phyloP scores from a whole-genome alignment of 495 filamentous ascomycete species.

The Aspergillus saccharolyticus region DNA sequence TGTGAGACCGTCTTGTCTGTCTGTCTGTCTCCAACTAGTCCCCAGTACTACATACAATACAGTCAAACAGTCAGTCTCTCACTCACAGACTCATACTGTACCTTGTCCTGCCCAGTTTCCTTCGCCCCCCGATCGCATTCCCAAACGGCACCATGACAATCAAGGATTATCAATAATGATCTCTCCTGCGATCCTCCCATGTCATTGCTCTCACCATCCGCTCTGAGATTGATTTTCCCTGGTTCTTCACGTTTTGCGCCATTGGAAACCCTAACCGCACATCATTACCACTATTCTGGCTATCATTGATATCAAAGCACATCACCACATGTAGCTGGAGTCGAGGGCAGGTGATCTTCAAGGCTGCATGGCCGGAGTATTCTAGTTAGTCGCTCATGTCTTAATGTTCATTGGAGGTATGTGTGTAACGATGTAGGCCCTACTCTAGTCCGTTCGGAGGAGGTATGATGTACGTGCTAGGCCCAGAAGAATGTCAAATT shows the following conservation, averaged over 20 bases:
- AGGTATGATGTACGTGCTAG: conserved; percentile 11
- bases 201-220: not conserved
- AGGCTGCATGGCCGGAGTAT: conserved; percentile 17
- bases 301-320: not conserved
- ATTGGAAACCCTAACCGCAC: not conserved
- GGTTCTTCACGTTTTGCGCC: conserved; percentile 2
- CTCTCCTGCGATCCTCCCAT: not conserved
- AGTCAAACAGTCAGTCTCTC: too few relatives aligned
- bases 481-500: conserved; percentile 8
- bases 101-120: conserved; percentile 1
- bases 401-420: conserved; percentile 11
- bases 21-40: not conserved
- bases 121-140: conserved; percentile 19
- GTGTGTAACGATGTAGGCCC: conserved; percentile 13
- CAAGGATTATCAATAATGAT: not conserved
- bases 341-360: conserved; percentile 16
- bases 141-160: conserved; percentile 5
- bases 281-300: not conserved
- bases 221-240: not conserved
- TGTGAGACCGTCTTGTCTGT: too few relatives aligned
- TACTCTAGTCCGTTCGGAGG: conserved; percentile 6
- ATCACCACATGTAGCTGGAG: not conserved
- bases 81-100: not conserved
- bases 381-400: conserved; percentile 9
- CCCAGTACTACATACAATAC: not conserved